Conservation (phyloP, 129 eudicot genomes). For the Scalesia atractyloides region DNA sequence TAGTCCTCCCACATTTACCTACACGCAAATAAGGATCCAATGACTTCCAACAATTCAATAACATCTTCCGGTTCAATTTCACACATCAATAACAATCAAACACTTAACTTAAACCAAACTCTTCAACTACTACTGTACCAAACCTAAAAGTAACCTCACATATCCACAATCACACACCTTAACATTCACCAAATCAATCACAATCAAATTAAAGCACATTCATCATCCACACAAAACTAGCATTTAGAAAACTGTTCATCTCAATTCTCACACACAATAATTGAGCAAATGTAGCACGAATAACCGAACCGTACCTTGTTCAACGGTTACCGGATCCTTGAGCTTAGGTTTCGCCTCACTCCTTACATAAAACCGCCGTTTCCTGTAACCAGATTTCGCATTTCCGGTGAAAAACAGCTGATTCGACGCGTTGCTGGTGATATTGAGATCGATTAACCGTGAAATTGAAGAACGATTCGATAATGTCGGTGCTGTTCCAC, state of each 20-base stretch:
- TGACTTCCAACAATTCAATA: background rate
- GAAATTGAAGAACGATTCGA: conserved; percentile 42
- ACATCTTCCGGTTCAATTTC: background rate
- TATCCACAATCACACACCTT: background rate
- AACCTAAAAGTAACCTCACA: conserved; percentile 4
- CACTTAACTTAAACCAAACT: background rate
- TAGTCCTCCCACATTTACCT: too few species aligned
- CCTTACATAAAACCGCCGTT: conserved; percentile 42
- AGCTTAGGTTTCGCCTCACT: conserved; percentile 48
- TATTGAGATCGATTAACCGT: conserved; percentile 30
- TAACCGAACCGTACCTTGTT: conserved; percentile 41
- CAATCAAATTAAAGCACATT: conserved; percentile 4
- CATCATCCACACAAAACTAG: conserved; percentile 10
- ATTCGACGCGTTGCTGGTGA: conserved; percentile 27
- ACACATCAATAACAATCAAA: background rate
- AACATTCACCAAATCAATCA: conserved; percentile 16
- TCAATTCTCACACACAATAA: background rate
- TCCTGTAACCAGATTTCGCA: conserved; percentile 24
- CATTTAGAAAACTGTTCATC: background rate
- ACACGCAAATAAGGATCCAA: too few species aligned
- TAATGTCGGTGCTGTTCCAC: conserved; percentile 23
- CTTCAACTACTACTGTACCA: background rate
- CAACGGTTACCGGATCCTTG: conserved; percentile 44
- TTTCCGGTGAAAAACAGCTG: conserved; percentile 26
- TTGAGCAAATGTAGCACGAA: background rate